Evolutionary conservation across 495 filamentous ascomycete genomes (phyloP).

Genomic region (Chaetomium tenue): DNA sequence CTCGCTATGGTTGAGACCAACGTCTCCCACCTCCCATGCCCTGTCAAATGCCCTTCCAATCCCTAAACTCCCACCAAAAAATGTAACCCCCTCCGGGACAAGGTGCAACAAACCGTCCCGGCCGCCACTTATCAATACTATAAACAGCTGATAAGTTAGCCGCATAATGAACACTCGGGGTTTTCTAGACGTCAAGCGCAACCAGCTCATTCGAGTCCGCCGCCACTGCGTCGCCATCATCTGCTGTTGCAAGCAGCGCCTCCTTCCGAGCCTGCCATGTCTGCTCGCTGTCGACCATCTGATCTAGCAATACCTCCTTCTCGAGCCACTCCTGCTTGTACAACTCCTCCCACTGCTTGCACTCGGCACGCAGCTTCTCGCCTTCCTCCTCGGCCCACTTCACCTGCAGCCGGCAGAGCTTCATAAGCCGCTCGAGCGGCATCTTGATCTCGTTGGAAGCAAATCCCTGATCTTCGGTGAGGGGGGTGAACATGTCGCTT

Average conservation of each 20-base stretch:
- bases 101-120: neutral
- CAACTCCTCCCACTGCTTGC: slow-evolving; percentile 62
- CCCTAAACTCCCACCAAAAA: slow-evolving; percentile 14
- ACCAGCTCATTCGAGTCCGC: neutral
- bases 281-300: slow-evolving; percentile 54
- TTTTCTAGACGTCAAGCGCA: slow-evolving; percentile 1
- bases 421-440: slow-evolving; percentile 65
- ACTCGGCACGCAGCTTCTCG: slow-evolving; percentile 59
- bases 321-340: slow-evolving; percentile 77
- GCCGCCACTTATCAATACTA: too few species aligned
- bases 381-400: slow-evolving; percentile 76
- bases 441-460: slow-evolving; percentile 68
- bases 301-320: slow-evolving; percentile 68
- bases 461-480: slow-evolving; percentile 65
- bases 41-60: neutral
- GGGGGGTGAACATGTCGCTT: slow-evolving; percentile 46
- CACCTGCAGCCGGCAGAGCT: slow-evolving; percentile 72
- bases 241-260: slow-evolving; percentile 39
- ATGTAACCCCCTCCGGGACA: neutral
- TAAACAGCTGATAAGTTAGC: neutral
- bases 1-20: neutral
- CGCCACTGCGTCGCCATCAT: slow-evolving; percentile 9
- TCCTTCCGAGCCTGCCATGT: slow-evolving; percentile 47
- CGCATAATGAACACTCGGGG: neutral
- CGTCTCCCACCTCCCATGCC: slow-evolving; percentile 1